Conservation (phyloP, 2,329 filamentous ascomycete genomes). For the Daldinia sp. region DNA sequence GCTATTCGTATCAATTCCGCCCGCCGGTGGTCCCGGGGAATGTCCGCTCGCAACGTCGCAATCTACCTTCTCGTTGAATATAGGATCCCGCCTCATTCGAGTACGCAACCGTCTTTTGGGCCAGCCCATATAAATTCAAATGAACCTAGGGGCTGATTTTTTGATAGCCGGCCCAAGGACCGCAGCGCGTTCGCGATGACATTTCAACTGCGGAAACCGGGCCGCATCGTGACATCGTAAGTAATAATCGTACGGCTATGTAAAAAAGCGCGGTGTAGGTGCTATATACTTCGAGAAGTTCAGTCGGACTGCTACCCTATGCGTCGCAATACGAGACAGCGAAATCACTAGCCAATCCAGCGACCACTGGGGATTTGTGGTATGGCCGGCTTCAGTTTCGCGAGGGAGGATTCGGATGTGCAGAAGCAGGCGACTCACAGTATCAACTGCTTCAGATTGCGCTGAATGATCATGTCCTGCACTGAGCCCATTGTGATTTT, state of each 20-base stretch:
- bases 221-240: constrained; percentile 35
- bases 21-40: constrained; percentile 10
- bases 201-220: constrained; percentile 19
- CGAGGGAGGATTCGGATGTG: constrained; percentile 31
- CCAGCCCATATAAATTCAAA: constrained; percentile 32
- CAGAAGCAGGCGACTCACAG: constrained; percentile 58
- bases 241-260: constrained; percentile 23
- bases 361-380: constrained; percentile 27
- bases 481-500: constrained; percentile 89
- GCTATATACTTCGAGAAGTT: constrained; percentile 47
- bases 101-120: constrained; percentile 27
- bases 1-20: constrained; percentile 12
- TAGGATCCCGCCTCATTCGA: constrained; percentile 12
- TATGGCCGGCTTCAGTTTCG: constrained; percentile 39
- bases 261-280: constrained; percentile 35
- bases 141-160: constrained; percentile 26
- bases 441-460: constrained; percentile 81
- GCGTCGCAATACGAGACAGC: constrained; percentile 24
- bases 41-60: constrained; percentile 15
- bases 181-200: constrained; percentile 22
- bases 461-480: constrained; percentile 88
- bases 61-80: constrained; percentile 18
- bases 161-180: constrained; percentile 11
- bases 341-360: constrained; percentile 37
- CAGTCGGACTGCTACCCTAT: constrained; percentile 42